These are phyloP conservation scores for Aspergillus luchuensis DNA, from an alignment of 2,329 filamentous ascomycete genomes.

Conservation along the genomic window DNA sequence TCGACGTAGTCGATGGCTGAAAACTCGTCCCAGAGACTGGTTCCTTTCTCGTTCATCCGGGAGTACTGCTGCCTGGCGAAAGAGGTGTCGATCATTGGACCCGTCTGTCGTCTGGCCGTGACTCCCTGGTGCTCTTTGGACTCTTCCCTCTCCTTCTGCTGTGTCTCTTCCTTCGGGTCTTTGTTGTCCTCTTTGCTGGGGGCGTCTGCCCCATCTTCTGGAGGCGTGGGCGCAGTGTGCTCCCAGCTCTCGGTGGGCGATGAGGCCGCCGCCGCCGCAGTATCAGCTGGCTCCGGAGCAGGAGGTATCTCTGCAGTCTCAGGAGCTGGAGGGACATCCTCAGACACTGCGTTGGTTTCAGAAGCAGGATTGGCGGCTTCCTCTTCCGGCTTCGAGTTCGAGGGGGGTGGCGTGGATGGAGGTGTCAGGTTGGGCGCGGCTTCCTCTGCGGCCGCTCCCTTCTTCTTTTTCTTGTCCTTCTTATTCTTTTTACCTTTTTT, in stretches of 20 bases:
- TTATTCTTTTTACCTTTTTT: slow-evolving; percentile 34
- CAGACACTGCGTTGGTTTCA: slow-evolving; percentile 11
- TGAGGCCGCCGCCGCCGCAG: neutral
- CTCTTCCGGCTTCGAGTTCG: slow-evolving; percentile 18
- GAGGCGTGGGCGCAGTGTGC: slow-evolving; percentile 13
- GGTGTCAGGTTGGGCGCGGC: slow-evolving; percentile 36
- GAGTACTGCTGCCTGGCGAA: slow-evolving; percentile 39
- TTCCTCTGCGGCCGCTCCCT: slow-evolving; percentile 28
- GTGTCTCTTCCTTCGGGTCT: neutral
- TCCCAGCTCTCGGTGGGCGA: slow-evolving; percentile 17
- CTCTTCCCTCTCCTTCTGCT: neutral
- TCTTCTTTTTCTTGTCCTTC: slow-evolving; percentile 34
- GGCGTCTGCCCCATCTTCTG: slow-evolving; percentile 9
- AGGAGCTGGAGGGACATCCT: slow-evolving; percentile 3
- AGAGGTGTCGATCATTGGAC: slow-evolving; percentile 37
- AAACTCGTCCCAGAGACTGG: slow-evolving; percentile 45
- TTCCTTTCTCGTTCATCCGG: slow-evolving; percentile 32
- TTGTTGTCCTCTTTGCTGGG: neutral
- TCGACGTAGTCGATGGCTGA: slow-evolving; percentile 38
- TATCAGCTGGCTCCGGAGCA: slow-evolving; percentile 6
- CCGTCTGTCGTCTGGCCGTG: slow-evolving; percentile 9
- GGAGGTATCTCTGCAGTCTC: neutral
- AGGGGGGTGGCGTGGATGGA: slow-evolving; percentile 41
- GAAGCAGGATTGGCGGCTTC: slow-evolving; percentile 8
- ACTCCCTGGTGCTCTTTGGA: neutral